Evolutionary conservation across 2,329 filamentous ascomycete genomes (phyloP).

Genomic region (Penicillium corylophilum): DNA sequence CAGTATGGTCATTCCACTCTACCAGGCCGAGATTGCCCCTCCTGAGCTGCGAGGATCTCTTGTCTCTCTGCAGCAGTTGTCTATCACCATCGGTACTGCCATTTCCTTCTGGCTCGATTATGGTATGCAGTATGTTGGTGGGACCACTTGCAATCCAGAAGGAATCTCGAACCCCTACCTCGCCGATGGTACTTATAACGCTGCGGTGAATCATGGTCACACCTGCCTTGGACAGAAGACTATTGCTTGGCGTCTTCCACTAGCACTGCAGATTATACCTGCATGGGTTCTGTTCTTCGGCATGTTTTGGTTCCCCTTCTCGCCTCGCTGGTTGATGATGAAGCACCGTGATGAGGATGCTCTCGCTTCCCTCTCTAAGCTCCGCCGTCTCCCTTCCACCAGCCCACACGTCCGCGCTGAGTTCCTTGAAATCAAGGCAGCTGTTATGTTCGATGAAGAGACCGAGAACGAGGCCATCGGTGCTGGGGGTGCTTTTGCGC

Average conservation of each 20-base stretch:
- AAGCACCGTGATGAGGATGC: constrained; percentile 69
- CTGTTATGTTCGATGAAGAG: constrained; percentile 74
- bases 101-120: constrained; percentile 56
- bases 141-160: constrained; percentile 6
- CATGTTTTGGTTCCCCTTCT: constrained; percentile 81
- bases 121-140: constrained; percentile 56
- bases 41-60: constrained; percentile 67
- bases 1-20: constrained; percentile 33
- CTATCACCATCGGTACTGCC: constrained; percentile 56
- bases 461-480: constrained; percentile 55
- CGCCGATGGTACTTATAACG: constrained; percentile 53
- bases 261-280: constrained; percentile 58
- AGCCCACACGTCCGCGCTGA: constrained; percentile 72
- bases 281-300: constrained; percentile 65
- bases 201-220: constrained; percentile 66
- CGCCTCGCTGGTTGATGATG: constrained; percentile 72
- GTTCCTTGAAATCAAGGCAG: constrained; percentile 79
- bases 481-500: constrained; percentile 17
- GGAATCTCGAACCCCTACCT: constrained; percentile 12
- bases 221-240: constrained; percentile 61
- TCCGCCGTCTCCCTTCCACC: constrained; percentile 61
- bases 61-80: constrained; percentile 64
- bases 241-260: constrained; percentile 49
- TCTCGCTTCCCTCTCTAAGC: constrained; percentile 59
- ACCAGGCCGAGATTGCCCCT: constrained; percentile 42